These are phyloP conservation scores for Biscogniauxia mediterranea DNA, from an alignment of 2,329 filamentous ascomycete species.

Conservation along the genomic window DNA sequence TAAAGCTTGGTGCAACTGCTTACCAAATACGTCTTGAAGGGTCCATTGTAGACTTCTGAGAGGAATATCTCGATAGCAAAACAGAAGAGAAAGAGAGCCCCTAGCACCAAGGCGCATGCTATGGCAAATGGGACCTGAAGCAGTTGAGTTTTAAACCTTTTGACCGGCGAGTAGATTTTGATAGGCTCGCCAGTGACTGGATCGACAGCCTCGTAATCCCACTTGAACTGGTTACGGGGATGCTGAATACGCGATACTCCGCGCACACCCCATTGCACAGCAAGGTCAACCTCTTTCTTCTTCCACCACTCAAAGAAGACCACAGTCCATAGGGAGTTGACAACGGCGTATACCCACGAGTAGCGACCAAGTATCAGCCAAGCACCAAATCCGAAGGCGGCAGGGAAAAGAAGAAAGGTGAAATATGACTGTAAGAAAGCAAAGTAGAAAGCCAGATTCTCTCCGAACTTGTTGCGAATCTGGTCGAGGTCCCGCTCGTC, in stretches of 20 bases:
- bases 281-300: conserved; percentile 83
- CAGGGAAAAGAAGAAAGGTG: conserved; percentile 77
- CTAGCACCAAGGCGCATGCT: conserved; percentile 68
- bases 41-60: conserved; percentile 87
- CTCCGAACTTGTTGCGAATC: conserved; percentile 75
- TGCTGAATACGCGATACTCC: conserved; percentile 80
- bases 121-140: conserved; percentile 84
- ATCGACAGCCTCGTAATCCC: conserved; percentile 75
- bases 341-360: conserved; percentile 75
- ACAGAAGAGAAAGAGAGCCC: conserved; percentile 78
- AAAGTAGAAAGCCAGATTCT: conserved; percentile 91
- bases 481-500: conserved; percentile 66
- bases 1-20: conserved; percentile 30
- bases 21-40: conserved; percentile 81
- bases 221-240: conserved; percentile 73
- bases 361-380: conserved; percentile 86
- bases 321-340: conserved; percentile 82
- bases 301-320: conserved; percentile 97
- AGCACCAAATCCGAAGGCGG: conserved; percentile 70
- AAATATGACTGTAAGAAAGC: conserved; percentile 93
- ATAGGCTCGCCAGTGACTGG: conserved; percentile 77
- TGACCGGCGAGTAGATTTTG: conserved; percentile 71
- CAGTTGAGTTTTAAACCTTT: conserved; percentile 73
- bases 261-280: conserved; percentile 83
- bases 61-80: conserved; percentile 97